Base-by-base conservation (phyloP, 2,329 filamentous ascomycete genomes). In the Microsporum ferrugineum region DNA sequence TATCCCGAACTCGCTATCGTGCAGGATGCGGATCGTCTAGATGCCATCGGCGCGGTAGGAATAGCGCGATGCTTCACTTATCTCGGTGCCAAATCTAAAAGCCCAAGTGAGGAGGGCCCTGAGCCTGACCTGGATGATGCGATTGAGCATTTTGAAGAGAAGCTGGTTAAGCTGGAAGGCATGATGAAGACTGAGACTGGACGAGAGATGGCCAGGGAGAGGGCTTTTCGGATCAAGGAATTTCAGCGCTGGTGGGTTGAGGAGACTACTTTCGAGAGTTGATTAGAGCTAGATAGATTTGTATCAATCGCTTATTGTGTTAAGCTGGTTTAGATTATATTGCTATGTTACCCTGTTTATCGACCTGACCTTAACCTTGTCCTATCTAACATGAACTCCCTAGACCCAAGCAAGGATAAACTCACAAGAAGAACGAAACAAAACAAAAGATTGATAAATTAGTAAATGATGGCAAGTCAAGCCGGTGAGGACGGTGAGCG, bases 1-100 rank as follows among this genome's bases (percentile, higher is more conserved):
- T 78, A 88, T 71, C 89, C 89, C 0, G 89, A 94, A 72, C 77
- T 94, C 38, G 91, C 84, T 0, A 83, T 95, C 56, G 90, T 96
- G 36, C 91, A 96, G 75, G 92, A 96, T 73, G 91, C 91, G 2
- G 92, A 96, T 76, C 81, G 91, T 5, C 78, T 97, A n/a, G 92
- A 97, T 75, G 88, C 91, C 2, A 85, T 96, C 57, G 92, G 91
- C 0, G 89, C 88, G 0, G 83, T 96, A 34, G 92, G 92, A 0
- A 86, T 96, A 61, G 91, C 84, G 1, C 79, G 92, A 49, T 84
- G 83, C 45, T 91, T 94, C 71, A 85, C 87, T 0, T 96, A 85
- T 71, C 84, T 87, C 0, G 91, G 87, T 0, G 86, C 85, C 8
- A 84, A 81, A 71, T 27, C 27, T 31, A 61, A 27, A 6, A 14